These are phyloP conservation scores for Heterobasidion occidentale DNA, from an alignment of 1,284 basidiomycete genomes.

Conservation along the genomic window DNA sequence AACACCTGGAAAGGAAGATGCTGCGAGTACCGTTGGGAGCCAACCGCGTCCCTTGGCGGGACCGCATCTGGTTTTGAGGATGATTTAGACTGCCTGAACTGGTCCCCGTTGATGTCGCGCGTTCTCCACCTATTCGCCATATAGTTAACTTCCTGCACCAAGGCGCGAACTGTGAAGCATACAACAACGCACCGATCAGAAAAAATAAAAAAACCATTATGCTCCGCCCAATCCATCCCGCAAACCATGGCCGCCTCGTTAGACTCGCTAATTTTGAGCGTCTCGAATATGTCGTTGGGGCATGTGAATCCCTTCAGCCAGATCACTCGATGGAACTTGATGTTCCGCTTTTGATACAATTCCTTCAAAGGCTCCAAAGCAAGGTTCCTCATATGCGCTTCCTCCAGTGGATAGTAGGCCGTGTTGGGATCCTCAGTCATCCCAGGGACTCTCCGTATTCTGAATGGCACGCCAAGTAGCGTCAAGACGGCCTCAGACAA, in stretches of 20 bases:
- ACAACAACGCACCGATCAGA: constrained; percentile 68
- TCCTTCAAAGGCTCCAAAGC: constrained; percentile 88
- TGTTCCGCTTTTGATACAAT: constrained; percentile 63
- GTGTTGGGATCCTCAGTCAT: constrained; percentile 83
- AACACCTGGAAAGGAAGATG: constrained; percentile 96
- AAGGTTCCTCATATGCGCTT: constrained; percentile 86
- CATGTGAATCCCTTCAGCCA: constrained; percentile 98
- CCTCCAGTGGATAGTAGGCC: constrained; percentile 90
- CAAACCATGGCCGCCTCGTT: constrained; percentile 96
- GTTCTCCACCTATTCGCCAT: constrained; percentile 74
- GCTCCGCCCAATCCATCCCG: constrained; percentile 98
- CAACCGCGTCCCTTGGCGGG: constrained; percentile 78
- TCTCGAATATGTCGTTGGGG: constrained; percentile 92
- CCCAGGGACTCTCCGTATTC: constrained; percentile 79
- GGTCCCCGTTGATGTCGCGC: constrained; percentile 90
- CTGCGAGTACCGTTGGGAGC: constrained; percentile 76
- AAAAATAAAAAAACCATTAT: constrained; percentile 94
- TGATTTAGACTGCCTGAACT: constrained; percentile 92
- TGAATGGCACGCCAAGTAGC: constrained; percentile 83
- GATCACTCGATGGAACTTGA: constrained; percentile 83
- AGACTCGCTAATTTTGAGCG: constrained; percentile 77
- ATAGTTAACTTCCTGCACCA: too few relatives aligned
- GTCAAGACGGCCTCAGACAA: constrained; percentile 89
- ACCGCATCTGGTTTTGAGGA: constrained; percentile 85
- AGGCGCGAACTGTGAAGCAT: background rate